phyloP scores from a whole-genome alignment of 2,329 filamentous ascomycete genomes.

The Penicillium nordicum region DNA sequence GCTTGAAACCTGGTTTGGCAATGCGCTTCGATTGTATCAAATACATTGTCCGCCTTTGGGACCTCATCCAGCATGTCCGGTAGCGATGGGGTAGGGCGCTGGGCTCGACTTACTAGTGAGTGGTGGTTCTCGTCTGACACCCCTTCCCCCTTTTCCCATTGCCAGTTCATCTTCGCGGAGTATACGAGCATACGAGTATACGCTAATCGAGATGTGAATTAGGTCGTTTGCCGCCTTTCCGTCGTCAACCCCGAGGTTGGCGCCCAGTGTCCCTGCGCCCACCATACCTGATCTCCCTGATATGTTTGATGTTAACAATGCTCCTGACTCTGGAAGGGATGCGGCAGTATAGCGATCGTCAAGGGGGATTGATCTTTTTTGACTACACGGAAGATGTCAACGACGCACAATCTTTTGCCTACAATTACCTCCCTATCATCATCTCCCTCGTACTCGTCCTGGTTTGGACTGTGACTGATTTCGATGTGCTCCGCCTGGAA shows the following conservation, averaged over 20 bases:
- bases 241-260: conserved; percentile 23
- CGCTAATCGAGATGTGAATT: not conserved
- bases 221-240: conserved; percentile 1
- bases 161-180: not conserved
- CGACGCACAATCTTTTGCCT: conserved; percentile 29
- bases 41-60: conserved; percentile 8
- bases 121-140: not conserved
- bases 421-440: conserved; percentile 44
- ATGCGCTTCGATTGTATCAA: conserved; percentile 15
- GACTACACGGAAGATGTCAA: conserved; percentile 29
- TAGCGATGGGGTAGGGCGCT: conserved; percentile 13
- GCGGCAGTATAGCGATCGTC: conserved; percentile 29
- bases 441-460: conserved; percentile 46
- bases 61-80: conserved; percentile 22
- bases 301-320: conserved; percentile 23
- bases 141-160: not conserved
- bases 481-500: conserved; percentile 49
- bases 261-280: conserved; percentile 34
- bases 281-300: conserved; percentile 26
- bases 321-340: conserved; percentile 28
- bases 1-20: conserved; percentile 10
- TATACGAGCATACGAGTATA: not conserved
- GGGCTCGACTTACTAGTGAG: conserved; percentile 20
- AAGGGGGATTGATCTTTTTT: conserved; percentile 31
- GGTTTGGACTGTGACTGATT: conserved; percentile 50